These are phyloP conservation scores for Apiotrichum mycotoxinovorans DNA, from an alignment of 1,284 basidiomycete genomes.

Conservation along the genomic window DNA sequence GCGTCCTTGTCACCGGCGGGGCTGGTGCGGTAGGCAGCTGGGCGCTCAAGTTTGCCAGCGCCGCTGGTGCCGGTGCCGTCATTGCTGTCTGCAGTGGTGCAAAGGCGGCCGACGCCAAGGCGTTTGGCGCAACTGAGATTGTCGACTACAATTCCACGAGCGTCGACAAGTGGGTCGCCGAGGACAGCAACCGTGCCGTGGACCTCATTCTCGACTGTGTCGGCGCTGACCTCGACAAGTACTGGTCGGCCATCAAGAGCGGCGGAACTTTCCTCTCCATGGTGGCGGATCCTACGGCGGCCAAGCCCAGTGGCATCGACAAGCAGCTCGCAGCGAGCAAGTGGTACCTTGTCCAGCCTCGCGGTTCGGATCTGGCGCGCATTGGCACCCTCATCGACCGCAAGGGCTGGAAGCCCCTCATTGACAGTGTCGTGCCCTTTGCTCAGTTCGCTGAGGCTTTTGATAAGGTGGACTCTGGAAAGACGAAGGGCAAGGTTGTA, in stretches of 20 bases:
- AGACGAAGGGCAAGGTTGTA: constrained; percentile 15
- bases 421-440: constrained; percentile 18
- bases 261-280: constrained; percentile 12
- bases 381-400: constrained; percentile 9
- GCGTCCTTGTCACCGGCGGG: constrained; percentile 10
- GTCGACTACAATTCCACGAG: constrained; percentile 7
- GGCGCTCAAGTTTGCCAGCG: constrained; percentile 1
- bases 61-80: background rate
- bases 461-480: constrained; percentile 11
- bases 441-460: constrained; percentile 11
- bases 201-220: constrained; percentile 17
- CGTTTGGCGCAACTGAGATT: constrained; percentile 1
- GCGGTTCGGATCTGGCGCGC: constrained; percentile 10
- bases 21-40: constrained; percentile 1
- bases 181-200: background rate
- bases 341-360: constrained; percentile 21
- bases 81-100: background rate
- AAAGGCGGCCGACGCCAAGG: background rate
- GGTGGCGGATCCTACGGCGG: constrained; percentile 4
- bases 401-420: constrained; percentile 7
- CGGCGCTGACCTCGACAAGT: constrained; percentile 3
- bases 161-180: constrained; percentile 2
- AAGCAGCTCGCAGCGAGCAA: background rate
- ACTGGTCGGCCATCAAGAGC: constrained; percentile 12
- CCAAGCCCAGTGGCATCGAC: background rate